Evolutionary conservation across 768 basidiomycete species (phyloP), one percentile per base, ranked within the genome.

Genomic region (Dentipellis fragilis): DNA sequence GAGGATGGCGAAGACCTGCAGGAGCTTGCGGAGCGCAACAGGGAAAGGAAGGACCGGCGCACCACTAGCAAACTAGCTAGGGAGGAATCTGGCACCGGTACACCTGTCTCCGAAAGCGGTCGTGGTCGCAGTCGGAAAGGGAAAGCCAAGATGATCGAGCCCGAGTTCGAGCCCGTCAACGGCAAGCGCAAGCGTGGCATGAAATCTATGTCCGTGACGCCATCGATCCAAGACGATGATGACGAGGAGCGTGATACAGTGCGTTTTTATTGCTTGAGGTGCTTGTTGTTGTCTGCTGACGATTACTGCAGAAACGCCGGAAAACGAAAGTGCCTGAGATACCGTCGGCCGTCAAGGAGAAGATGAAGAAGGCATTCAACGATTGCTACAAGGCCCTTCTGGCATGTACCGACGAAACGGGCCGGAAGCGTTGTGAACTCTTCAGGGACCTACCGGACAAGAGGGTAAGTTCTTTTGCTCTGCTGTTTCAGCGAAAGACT

Each of bases 361-460:
- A 79, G 66, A 85, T 91, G 87, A 92, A 90, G 74, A 88, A 87
- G 65, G 81, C 81, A 4, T 90, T 91, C 67, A 77, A 77, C 51
- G 88, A 87, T 62, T 85, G 84, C 63, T 77, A 84, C 68, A 81
- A 80, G 60, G 85, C 89, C 23, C 87, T 93, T 29, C 69, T 83
- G 46, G 79, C 75, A 58, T 84, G 85, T 60, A 82, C 86, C 66
- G 85, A 89, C 60, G 75, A 80, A 8, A 80, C 77, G 46, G 87
- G 88, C 48, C 81, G 91, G 52, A 85, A 83, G 68, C 85, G 89
- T 16, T 89, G 88, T 63, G 89, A 91, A 57, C 78, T 94, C 45
- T 95, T 95, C 80, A 80, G 82, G 56, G 89, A 91, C 58, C 76
- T 89, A n/a, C 92, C 92, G 4, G 84, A 87, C 65, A 84, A 75